Conservation (phyloP, 1,284 basidiomycete genomes). For the Papiliotrema laurentii region DNA sequence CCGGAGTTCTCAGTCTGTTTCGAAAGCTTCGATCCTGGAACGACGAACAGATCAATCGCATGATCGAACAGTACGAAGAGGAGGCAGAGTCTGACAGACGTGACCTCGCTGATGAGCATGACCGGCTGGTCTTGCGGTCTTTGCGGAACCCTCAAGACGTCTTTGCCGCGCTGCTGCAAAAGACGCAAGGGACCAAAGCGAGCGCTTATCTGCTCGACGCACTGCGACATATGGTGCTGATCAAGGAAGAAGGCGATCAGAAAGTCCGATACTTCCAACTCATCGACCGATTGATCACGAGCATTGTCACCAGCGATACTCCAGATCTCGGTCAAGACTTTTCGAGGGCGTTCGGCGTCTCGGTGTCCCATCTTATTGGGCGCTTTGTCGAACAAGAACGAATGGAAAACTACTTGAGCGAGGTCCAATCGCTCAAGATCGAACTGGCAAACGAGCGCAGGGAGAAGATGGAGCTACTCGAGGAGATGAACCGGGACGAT, state of each 20-base stretch:
- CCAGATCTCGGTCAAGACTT: slow-evolving; percentile 65
- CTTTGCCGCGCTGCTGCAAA: slow-evolving; percentile 72
- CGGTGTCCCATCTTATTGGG: slow-evolving; percentile 81
- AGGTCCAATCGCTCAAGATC: slow-evolving; percentile 65
- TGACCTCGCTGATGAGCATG: slow-evolving; percentile 69
- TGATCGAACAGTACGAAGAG: slow-evolving; percentile 64
- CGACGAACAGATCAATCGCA: slow-evolving; percentile 58
- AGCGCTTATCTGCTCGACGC: slow-evolving; percentile 84
- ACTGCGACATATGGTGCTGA: slow-evolving; percentile 86
- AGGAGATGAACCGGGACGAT: slow-evolving; percentile 76
- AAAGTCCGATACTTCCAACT: slow-evolving; percentile 87
- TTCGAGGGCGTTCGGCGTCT: slow-evolving; percentile 79
- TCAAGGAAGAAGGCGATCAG: slow-evolving; percentile 78
- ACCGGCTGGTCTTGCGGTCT: slow-evolving; percentile 70
- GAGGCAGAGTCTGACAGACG: slow-evolving; percentile 74
- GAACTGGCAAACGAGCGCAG: slow-evolving; percentile 49
- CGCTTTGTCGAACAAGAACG: slow-evolving; percentile 90
- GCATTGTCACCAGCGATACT: slow-evolving; percentile 85
- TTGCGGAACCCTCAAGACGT: slow-evolving; percentile 81
- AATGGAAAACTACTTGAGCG: slow-evolving; percentile 71
- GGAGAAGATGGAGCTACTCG: slow-evolving; percentile 58
- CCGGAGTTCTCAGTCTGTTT: slow-evolving; percentile 72
- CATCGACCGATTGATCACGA: slow-evolving; percentile 86
- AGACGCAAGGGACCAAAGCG: slow-evolving; percentile 70
- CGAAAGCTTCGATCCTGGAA: slow-evolving; percentile 65